Evolutionary conservation across 495 filamentous ascomycete species (phyloP).

Genomic region (Diplogelasinospora grovesii): DNA sequence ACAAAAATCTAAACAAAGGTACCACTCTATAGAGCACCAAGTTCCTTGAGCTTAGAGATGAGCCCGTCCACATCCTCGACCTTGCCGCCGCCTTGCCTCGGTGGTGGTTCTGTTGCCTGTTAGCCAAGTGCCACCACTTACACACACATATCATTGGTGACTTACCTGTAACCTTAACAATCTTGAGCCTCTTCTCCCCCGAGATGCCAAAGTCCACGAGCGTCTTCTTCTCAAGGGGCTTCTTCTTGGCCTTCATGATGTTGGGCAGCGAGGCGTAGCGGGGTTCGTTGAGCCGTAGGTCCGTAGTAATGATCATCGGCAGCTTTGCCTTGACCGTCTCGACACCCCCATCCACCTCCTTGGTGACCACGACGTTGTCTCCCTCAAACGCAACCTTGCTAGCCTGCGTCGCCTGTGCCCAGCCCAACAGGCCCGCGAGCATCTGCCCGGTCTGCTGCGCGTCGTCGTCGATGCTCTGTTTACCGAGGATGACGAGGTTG

Average conservation of each 20-base stretch:
- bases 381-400: slow-evolving; percentile 66
- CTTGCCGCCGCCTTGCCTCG: slow-evolving; percentile 89
- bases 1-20: neutral
- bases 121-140: neutral
- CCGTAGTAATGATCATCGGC: slow-evolving; percentile 90
- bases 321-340: slow-evolving; percentile 81
- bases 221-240: slow-evolving; percentile 86
- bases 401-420: slow-evolving; percentile 93
- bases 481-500: slow-evolving; percentile 88
- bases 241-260: slow-evolving; percentile 99
- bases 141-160: slow-evolving; percentile 11
- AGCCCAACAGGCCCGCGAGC: slow-evolving; percentile 85
- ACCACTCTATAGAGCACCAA: slow-evolving; percentile 70
- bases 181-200: slow-evolving; percentile 70
- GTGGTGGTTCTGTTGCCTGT: slow-evolving; percentile 79
- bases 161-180: slow-evolving; percentile 75
- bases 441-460: slow-evolving; percentile 96
- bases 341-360: slow-evolving; percentile 91
- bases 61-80: slow-evolving; percentile 94
- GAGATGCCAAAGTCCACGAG: slow-evolving; percentile 74
- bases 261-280: slow-evolving; percentile 92
- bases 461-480: slow-evolving; percentile 97
- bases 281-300: slow-evolving; percentile 91
- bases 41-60: slow-evolving; percentile 85
- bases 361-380: slow-evolving; percentile 60